Base-by-base conservation (phyloP, 1,284 basidiomycete genomes). In the Tremellales sp. region DNA sequence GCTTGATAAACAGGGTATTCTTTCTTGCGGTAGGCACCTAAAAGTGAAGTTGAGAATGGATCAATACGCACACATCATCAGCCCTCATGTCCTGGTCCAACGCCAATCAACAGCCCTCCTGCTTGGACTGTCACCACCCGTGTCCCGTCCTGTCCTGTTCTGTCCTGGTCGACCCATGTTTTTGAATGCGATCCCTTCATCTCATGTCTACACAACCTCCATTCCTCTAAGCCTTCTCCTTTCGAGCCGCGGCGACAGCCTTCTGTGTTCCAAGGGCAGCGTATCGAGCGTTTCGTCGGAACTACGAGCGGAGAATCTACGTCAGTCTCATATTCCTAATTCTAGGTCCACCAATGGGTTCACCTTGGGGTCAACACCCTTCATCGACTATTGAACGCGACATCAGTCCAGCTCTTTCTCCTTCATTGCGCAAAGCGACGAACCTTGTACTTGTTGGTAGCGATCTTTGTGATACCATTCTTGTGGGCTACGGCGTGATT, bases 391-490 rank as follows among this genome's bases (percentile, higher is more conserved):
- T 87, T 86, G 82, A 68, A 83, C n/a, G n/a, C n/a, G n/a, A n/a
- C 74, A 73, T 81, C 78, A 56, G 80, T 79, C 73, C 78, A 76
- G 47, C 87, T 85, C 73, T 78, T 81, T 77, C 84, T 87, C 77
- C 90, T 89, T 70, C 89, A 91, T 78, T 95, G 90, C 6, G 9
- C 16, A 8, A 8, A 36, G 12, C 10, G 9, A 27, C 9, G 22
- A 40, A 91, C 79, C 58, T 85, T 81, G 70, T 87, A 84, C 71
- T 84, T 77, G 74, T 83, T 79, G 58, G 81, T 81, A 74, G 80
- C 77, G 48, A 87, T 84, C 74, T 78, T 82, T 77, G 85, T 89
- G 79, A 94, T 93, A 72, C 91, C 94, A 79, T 98, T 98, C 60
- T 87, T 84, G 81, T 98, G 94, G 66, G 94, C 91, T 72, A 60